These are phyloP conservation scores for Ambrosia artemisiifolia DNA, from an alignment of 129 eudicot species.

Conservation along the genomic window DNA sequence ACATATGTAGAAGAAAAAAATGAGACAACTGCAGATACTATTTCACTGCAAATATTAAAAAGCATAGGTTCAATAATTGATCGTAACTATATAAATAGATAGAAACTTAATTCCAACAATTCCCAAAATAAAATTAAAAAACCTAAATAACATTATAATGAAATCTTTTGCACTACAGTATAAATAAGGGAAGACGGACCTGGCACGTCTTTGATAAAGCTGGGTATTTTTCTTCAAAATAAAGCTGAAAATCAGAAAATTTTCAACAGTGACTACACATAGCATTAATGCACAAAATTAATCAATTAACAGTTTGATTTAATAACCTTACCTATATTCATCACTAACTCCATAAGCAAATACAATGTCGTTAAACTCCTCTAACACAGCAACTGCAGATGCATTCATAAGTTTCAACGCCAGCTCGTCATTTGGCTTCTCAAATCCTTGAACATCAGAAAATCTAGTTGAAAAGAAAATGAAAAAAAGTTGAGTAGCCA, in stretches of 20 bases:
- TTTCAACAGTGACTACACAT: constrained; percentile 3
- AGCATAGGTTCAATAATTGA: background rate
- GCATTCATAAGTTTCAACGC: constrained; percentile 96
- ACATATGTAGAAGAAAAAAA: constrained; percentile 68
- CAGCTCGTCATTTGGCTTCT: constrained; percentile 86
- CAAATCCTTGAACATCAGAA: constrained; percentile 80
- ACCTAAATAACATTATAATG: background rate
- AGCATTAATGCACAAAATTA: background rate
- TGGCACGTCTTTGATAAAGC: constrained; percentile 63
- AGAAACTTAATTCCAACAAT: background rate
- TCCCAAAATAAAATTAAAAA: background rate
- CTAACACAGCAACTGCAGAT: constrained; percentile 69
- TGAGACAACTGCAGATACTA: constrained; percentile 76
- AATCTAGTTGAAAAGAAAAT: constrained; percentile 47
- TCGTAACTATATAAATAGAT: background rate
- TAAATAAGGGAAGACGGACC: constrained; percentile 41
- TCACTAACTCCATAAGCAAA: constrained; percentile 94
- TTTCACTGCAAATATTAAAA: constrained; percentile 47
- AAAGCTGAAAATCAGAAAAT: constrained; percentile 47
- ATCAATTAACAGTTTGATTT: background rate
- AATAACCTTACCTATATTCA: constrained; percentile 66
- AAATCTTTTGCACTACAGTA: background rate
- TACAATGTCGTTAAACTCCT: constrained; percentile 66
- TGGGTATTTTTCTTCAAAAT: constrained; percentile 66
- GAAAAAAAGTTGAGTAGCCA: background rate